Evolutionary conservation across 805 yeast genomes (phyloP).

Genomic region (Pichia sporocuriosa): DNA sequence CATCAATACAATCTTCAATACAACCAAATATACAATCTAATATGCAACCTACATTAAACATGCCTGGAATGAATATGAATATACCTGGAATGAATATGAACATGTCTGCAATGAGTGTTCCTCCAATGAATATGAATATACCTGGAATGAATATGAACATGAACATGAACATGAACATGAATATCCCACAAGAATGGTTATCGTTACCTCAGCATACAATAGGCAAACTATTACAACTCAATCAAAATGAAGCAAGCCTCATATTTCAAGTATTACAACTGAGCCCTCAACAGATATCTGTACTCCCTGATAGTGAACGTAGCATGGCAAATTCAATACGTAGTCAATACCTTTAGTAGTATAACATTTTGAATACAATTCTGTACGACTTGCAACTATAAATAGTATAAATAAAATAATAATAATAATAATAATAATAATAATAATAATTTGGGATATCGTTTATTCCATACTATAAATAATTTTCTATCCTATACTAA

Average conservation of each 20-base stretch:
- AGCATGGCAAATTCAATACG: slow-evolving; percentile 50
- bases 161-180: neutral
- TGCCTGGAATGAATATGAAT: too few relatives aligned
- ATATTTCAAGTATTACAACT: slow-evolving; percentile 48
- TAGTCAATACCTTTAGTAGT: slow-evolving; percentile 41
- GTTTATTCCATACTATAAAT: too few relatives aligned
- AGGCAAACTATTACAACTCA: slow-evolving; percentile 43
- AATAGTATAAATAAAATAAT: too few relatives aligned
- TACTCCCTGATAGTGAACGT: slow-evolving; percentile 45
- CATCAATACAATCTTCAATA: too few relatives aligned
- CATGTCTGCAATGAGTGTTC: neutral
- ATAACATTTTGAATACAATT: too few relatives aligned
- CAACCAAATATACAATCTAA: too few relatives aligned
- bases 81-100: too few relatives aligned
- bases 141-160: neutral
- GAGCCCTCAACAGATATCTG: slow-evolving; percentile 42
- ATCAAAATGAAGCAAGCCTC: slow-evolving; percentile 51
- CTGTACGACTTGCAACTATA: too few relatives aligned
- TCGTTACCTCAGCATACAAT: slow-evolving; percentile 42
- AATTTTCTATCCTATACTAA: too few relatives aligned
- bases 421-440: neutral
- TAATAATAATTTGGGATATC: neutral
- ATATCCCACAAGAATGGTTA: slow-evolving; percentile 38
- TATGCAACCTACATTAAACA: too few relatives aligned
- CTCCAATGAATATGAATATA: neutral